Percentiles rank a stretch among this genome's conserved stretches.
Evolutionary conservation across 495 filamentous ascomycete species (phyloP).

Genomic region (Neurospora sublineolata): DNA sequence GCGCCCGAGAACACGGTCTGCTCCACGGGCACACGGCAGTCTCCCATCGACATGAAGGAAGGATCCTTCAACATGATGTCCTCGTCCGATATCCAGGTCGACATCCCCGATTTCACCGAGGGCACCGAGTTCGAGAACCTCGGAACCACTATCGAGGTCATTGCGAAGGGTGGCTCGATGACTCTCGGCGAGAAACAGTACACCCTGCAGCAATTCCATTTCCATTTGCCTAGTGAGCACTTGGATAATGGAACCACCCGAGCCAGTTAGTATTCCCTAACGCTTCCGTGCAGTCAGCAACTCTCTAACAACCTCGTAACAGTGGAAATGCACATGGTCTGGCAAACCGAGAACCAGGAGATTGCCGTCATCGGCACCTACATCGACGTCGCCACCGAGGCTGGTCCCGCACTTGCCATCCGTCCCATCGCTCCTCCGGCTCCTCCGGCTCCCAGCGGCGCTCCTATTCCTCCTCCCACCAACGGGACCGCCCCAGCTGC

Average conservation of each 20-base stretch:
- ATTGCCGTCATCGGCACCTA: slow-evolving; percentile 50
- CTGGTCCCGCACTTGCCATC: slow-evolving; percentile 10
- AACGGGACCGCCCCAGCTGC: neutral
- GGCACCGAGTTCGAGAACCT: slow-evolving; percentile 47
- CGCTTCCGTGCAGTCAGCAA: neutral
- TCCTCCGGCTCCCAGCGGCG: slow-evolving; percentile 3
- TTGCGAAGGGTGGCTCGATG: slow-evolving; percentile 28
- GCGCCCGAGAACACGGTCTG: slow-evolving; percentile 35
- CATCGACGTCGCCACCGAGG: slow-evolving; percentile 42
- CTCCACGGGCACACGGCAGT: slow-evolving; percentile 45
- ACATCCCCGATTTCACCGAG: slow-evolving; percentile 22
- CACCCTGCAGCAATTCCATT: slow-evolving; percentile 53
- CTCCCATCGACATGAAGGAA: slow-evolving; percentile 46
- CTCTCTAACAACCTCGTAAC: slow-evolving; percentile 12
- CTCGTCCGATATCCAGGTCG: slow-evolving; percentile 22
- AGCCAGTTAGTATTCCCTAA: slow-evolving; percentile 24
- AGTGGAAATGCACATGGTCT: slow-evolving; percentile 61
- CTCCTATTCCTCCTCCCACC: neutral
- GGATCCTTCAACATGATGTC: slow-evolving; percentile 32
- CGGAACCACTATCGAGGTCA: slow-evolving; percentile 48
- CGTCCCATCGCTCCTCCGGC: neutral
- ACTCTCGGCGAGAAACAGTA: slow-evolving; percentile 36
- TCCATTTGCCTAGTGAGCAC: slow-evolving; percentile 61
- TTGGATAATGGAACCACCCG: slow-evolving; percentile 35
- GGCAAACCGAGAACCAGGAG: slow-evolving; percentile 29